phyloP scores from a whole-genome alignment of 2,329 filamentous ascomycete genomes.

The Fusarium avenaceum region DNA sequence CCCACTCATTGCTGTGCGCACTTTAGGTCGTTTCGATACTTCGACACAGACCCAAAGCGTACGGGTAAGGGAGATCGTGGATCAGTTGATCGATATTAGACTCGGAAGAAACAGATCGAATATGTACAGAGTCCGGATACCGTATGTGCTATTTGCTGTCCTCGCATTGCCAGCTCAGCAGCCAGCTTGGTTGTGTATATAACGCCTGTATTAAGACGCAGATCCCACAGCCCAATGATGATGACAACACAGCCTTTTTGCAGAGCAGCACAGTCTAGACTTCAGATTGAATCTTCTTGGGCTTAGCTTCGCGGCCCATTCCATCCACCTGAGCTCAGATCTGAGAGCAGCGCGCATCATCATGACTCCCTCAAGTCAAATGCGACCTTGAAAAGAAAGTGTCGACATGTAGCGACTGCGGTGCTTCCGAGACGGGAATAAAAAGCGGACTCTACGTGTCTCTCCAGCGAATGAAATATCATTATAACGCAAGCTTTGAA shows the following conservation, averaged over 20 bases:
- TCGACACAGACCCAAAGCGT: constrained; percentile 20
- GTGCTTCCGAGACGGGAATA: constrained; percentile 27
- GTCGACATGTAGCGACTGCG: constrained; percentile 19
- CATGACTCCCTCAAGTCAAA: constrained; percentile 20
- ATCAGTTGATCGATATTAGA: constrained; percentile 4
- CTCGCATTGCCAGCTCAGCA: constrained; percentile 42
- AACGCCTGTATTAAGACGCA: constrained; percentile 37
- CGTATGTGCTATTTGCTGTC: constrained; percentile 11
- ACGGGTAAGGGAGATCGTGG: neutral
- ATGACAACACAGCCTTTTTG: constrained; percentile 7
- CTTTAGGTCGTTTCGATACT: constrained; percentile 24
- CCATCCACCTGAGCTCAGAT: constrained; percentile 13
- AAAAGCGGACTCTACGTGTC: constrained; percentile 18
- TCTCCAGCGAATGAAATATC: neutral
- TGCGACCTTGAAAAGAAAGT: constrained; percentile 19
- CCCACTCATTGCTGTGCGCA: constrained; percentile 22
- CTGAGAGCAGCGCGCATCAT: constrained; percentile 26
- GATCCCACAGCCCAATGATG: constrained; percentile 25
- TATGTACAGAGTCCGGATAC: too few species aligned
- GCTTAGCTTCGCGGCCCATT: constrained; percentile 14
- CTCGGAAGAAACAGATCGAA: neutral
- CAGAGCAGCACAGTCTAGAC: neutral
- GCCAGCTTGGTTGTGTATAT: constrained; percentile 33
- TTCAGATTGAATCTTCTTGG: constrained; percentile 3
- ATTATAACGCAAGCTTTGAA: constrained; percentile 10